These are phyloP conservation scores for Nannizziopsis arthrosporioides DNA, from an alignment of 2,329 filamentous ascomycete genomes.

Conservation along the genomic window DNA sequence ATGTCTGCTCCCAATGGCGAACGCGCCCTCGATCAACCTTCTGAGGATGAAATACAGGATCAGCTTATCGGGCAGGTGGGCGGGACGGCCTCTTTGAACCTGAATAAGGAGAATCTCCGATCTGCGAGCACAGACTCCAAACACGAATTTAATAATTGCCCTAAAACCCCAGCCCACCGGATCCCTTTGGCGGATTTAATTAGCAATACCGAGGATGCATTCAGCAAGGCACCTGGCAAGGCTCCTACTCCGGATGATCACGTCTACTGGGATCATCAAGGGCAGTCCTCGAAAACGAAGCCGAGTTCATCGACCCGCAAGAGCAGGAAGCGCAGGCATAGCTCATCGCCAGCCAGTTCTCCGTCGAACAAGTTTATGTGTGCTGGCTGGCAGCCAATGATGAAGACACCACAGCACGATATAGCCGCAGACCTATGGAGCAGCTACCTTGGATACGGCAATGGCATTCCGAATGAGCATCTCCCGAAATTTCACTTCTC, in stretches of 20 bases:
- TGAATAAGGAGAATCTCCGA: constrained; percentile 9
- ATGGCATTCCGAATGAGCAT: constrained; percentile 35
- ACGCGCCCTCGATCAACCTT: neutral
- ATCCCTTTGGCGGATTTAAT: constrained; percentile 51
- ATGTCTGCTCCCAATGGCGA: constrained; percentile 3
- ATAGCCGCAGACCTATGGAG: constrained; percentile 68
- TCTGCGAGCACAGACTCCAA: constrained; percentile 19
- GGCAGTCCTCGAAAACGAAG: constrained; percentile 35
- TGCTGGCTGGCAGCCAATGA: constrained; percentile 46
- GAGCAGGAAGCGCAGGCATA: constrained; percentile 57
- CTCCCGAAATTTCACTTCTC: constrained; percentile 47
- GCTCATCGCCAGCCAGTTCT: constrained; percentile 61
- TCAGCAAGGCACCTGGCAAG: constrained; percentile 36
- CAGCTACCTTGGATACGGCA: constrained; percentile 51
- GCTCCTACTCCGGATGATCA: constrained; percentile 49
- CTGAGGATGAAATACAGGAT: neutral
- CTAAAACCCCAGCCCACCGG: constrained; percentile 48
- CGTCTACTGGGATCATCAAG: constrained; percentile 46
- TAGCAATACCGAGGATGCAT: constrained; percentile 47
- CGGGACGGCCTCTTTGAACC: neutral
- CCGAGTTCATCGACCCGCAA: constrained; percentile 36
- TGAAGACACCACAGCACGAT: constrained; percentile 58
- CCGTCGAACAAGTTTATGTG: constrained; percentile 39
- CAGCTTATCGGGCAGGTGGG: neutral
- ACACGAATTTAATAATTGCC: constrained; percentile 31